phyloP scores from a whole-genome alignment of 2,329 filamentous ascomycete species.

The Sporothrix humicola region DNA sequence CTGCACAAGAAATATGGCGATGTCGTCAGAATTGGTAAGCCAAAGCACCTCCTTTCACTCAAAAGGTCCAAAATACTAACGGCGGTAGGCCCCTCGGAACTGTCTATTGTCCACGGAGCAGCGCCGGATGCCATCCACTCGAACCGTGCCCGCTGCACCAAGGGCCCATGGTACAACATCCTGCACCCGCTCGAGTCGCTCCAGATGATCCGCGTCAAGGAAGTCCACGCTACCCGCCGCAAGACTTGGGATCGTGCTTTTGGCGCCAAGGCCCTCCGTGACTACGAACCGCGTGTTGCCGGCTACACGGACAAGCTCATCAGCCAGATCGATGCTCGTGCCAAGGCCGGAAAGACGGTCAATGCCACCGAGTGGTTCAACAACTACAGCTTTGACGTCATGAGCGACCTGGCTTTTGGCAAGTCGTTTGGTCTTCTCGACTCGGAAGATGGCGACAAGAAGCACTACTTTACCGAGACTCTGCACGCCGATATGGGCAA shows the following conservation, averaged over 20 bases:
- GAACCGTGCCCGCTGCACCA: conserved; percentile 29
- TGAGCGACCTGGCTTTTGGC: conserved; percentile 46
- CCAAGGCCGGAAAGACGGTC: conserved; percentile 33
- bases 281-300: conserved; percentile 41
- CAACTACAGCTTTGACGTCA: conserved; percentile 45
- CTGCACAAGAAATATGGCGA: conserved; percentile 33
- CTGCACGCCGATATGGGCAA: conserved; percentile 38
- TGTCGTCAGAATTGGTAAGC: conserved; percentile 33
- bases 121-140: conserved; percentile 32
- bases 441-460: conserved; percentile 30
- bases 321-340: conserved; percentile 34
- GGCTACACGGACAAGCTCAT: conserved; percentile 39
- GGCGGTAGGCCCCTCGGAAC: conserved; percentile 32
- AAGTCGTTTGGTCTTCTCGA: conserved; percentile 44
- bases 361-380: conserved; percentile 43
- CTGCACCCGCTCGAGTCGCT: conserved; percentile 37
- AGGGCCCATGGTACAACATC: conserved; percentile 38
- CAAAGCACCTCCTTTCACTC: too few relatives aligned
- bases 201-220: conserved; percentile 36
- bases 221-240: conserved; percentile 35
- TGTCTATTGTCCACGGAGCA: conserved; percentile 31
- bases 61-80: neutral
- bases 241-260: conserved; percentile 38
- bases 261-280: conserved; percentile 37
- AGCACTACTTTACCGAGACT: conserved; percentile 36